phyloP scores from a whole-genome alignment of 768 basidiomycete species.

The Phanerochaete carnosa region DNA sequence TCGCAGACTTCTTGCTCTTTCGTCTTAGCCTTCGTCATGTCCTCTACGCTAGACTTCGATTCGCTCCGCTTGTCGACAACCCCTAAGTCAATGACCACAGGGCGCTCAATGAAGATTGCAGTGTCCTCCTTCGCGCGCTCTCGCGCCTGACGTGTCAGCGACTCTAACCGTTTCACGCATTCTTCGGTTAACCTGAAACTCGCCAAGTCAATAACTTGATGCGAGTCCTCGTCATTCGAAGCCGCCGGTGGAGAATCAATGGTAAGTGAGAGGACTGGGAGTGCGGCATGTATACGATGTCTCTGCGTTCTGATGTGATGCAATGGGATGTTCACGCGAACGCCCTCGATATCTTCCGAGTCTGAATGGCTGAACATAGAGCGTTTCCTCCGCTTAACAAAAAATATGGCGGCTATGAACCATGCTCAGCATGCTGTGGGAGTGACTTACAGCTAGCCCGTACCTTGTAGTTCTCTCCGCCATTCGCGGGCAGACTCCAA shows the following conservation, averaged over 20 bases:
- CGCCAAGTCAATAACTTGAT: conserved; percentile 2
- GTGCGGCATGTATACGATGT: conserved; percentile 13
- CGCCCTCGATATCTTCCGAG: conserved; percentile 32
- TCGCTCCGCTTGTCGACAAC: neutral
- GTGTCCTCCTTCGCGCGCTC: neutral
- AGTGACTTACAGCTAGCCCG: neutral
- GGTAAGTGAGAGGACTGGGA: conserved; percentile 17
- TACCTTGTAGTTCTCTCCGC: conserved; percentile 45
- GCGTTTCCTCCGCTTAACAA: conserved; percentile 41
- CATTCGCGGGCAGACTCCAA: conserved; percentile 50
- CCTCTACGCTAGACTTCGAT: neutral
- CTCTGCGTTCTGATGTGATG: conserved; percentile 30
- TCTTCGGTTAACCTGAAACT: neutral
- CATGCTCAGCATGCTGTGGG: neutral
- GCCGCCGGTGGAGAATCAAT: conserved; percentile 3
- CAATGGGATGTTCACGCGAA: conserved; percentile 46
- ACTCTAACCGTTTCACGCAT: neutral
- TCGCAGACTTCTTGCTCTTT: conserved; percentile 14
- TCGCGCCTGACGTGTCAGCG: neutral
- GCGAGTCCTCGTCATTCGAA: neutral
- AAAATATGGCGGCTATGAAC: conserved; percentile 39
- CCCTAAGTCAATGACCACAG: conserved; percentile 13
- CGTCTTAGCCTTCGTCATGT: neutral
- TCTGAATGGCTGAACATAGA: conserved; percentile 28
- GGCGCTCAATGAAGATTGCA: neutral